These are phyloP conservation scores for Xylaria bambusicola DNA, from an alignment of 495 filamentous ascomycete species.

Conservation along the genomic window DNA sequence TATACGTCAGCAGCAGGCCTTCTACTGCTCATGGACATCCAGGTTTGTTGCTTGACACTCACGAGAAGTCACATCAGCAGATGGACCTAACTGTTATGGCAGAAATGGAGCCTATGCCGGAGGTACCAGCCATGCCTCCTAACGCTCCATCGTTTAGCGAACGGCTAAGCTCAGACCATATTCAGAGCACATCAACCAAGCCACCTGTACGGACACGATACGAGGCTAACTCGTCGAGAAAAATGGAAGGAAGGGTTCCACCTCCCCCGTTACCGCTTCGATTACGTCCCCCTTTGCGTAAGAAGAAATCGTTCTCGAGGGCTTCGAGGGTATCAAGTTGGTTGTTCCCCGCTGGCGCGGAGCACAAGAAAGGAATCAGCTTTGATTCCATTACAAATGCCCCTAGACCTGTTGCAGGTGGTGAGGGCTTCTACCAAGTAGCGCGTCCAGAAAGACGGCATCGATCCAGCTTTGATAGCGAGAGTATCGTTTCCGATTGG, in stretches of 20 bases:
- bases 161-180: slow-evolving; percentile 45
- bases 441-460: slow-evolving; percentile 32
- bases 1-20: slow-evolving; percentile 52
- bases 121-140: slow-evolving; percentile 48
- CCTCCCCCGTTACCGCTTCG: slow-evolving; percentile 56
- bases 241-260: slow-evolving; percentile 39
- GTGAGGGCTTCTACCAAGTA: slow-evolving; percentile 57
- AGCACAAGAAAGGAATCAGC: slow-evolving; percentile 38
- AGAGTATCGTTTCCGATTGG: slow-evolving; percentile 44
- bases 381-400: slow-evolving; percentile 50
- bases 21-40: slow-evolving; percentile 40
- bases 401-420: slow-evolving; percentile 47
- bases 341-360: slow-evolving; percentile 45
- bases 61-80: background rate
- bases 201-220: slow-evolving; percentile 22
- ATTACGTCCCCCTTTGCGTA: slow-evolving; percentile 51
- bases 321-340: slow-evolving; percentile 58
- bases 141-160: slow-evolving; percentile 53
- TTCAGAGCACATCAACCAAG: slow-evolving; percentile 37
- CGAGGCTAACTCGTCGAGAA: slow-evolving; percentile 32
- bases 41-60: slow-evolving; percentile 19
- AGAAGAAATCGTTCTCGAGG: slow-evolving; percentile 60
- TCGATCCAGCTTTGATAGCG: slow-evolving; percentile 42
- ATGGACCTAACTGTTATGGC: slow-evolving; percentile 17
- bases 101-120: slow-evolving; percentile 49